Percentiles rank a stretch among this genome's conserved stretches.
These are phyloP conservation scores for Magnusiomyces ingens DNA, from an alignment of 1,139 yeast genomes.

Conservation along the genomic window DNA sequence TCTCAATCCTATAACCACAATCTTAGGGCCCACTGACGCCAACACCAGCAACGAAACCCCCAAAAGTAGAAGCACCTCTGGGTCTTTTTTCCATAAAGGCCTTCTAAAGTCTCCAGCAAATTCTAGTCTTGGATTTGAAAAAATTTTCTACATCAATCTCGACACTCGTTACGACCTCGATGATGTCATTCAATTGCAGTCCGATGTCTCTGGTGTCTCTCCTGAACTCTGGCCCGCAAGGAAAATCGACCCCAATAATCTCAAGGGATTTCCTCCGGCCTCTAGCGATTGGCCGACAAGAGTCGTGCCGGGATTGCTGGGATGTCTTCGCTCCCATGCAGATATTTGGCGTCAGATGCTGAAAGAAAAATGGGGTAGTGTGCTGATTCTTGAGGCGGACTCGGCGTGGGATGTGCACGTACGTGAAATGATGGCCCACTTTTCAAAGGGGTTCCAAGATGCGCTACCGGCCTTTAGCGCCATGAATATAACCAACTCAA, in stretches of 20 bases:
- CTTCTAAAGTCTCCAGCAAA: neutral
- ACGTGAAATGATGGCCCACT: constrained; percentile 11
- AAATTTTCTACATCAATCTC: neutral
- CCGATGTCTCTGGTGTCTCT: neutral
- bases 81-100: too few relatives aligned
- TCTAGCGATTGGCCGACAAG: neutral
- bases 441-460: constrained; percentile 15
- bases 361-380: neutral
- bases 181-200: neutral
- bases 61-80: too few relatives aligned
- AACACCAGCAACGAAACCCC: too few relatives aligned
- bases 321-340: constrained; percentile 1
- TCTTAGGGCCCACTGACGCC: too few relatives aligned
- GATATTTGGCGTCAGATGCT: neutral
- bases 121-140: neutral
- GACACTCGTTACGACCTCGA: neutral
- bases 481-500: neutral
- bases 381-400: constrained; percentile 16
- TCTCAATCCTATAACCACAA: too few relatives aligned
- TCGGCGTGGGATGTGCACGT: constrained; percentile 17
- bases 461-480: neutral
- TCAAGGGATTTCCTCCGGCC: neutral
- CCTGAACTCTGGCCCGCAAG: neutral
- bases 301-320: neutral
- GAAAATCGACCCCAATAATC: too few relatives aligned